Conservation (phyloP, 495 filamentous ascomycete genomes). For the Aspergillus cavernicola region DNA sequence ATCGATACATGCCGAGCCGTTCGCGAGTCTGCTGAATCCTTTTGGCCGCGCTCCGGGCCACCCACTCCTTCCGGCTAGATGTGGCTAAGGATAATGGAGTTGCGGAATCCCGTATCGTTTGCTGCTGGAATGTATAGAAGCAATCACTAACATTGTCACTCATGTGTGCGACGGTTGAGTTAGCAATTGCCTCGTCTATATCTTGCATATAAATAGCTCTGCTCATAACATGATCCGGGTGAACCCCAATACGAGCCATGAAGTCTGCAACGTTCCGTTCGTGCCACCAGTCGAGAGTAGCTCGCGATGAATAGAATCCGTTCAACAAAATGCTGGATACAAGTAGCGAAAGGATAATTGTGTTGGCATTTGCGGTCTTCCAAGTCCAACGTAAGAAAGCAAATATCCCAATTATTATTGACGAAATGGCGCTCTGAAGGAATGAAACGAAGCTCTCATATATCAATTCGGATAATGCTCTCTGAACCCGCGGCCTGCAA, state of each 20-base stretch:
- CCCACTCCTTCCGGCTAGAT: conserved; percentile 31
- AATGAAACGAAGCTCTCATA: conserved; percentile 65
- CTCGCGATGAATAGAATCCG: conserved; percentile 62
- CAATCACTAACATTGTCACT: conserved; percentile 38
- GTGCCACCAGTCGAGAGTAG: conserved; percentile 73
- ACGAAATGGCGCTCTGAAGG: conserved; percentile 63
- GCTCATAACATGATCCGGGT: conserved; percentile 74
- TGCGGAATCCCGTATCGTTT: conserved; percentile 30
- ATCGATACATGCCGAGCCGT: conserved; percentile 77
- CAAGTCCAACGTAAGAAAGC: conserved; percentile 59
- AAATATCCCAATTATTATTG: conserved; percentile 70
- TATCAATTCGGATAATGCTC: conserved; percentile 64
- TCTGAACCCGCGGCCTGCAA: conserved; percentile 60
- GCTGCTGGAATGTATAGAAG: conserved; percentile 44
- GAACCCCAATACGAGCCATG: conserved; percentile 75
- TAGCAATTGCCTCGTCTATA: conserved; percentile 63
- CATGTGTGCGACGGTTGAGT: conserved; percentile 35
- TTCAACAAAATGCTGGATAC: conserved; percentile 66
- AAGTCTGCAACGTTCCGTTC: conserved; percentile 76
- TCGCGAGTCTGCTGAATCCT: conserved; percentile 75
- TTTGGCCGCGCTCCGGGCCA: conserved; percentile 56
- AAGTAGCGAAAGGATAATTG: conserved; percentile 67
- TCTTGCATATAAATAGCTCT: conserved; percentile 80
- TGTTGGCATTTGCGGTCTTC: conserved; percentile 69
- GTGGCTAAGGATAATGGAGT: conserved; percentile 30